Conservation (phyloP, 2,329 filamentous ascomycete species). For the Neopestalotiopsis rosae region DNA sequence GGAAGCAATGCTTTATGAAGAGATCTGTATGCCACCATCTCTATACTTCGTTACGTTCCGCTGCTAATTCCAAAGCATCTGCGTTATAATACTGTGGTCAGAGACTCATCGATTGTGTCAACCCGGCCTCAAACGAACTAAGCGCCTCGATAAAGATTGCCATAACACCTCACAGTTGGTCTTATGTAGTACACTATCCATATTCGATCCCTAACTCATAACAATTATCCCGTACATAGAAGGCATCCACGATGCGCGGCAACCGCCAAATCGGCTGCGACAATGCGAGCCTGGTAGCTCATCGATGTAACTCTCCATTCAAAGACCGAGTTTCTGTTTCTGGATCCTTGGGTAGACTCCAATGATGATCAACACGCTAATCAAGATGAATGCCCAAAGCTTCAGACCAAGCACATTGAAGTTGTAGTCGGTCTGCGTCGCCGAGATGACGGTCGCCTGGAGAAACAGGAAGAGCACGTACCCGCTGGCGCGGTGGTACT, state of each 20-base stretch:
- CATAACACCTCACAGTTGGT: too few species aligned
- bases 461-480: constrained; percentile 76
- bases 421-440: constrained; percentile 79
- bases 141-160: too few species aligned
- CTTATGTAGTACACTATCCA: too few species aligned
- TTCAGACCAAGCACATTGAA: constrained; percentile 71
- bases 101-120: too few species aligned
- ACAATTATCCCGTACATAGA: too few species aligned
- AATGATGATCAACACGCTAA: constrained; percentile 67
- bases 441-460: constrained; percentile 75
- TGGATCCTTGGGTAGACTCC: constrained; percentile 82
- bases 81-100: too few species aligned
- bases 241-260: background rate
- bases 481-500: constrained; percentile 82
- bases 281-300: background rate
- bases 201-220: too few species aligned
- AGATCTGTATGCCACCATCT: too few species aligned
- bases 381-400: constrained; percentile 76
- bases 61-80: too few species aligned
- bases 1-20: too few species aligned
- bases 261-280: background rate
- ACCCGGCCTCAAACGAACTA: too few species aligned
- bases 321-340: constrained; percentile 77
- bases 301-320: background rate
- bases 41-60: too few species aligned